Evolutionary conservation across 768 basidiomycete species (phyloP), one percentile per base, ranked within the genome.

Genomic region (Tulasnella sp.): DNA sequence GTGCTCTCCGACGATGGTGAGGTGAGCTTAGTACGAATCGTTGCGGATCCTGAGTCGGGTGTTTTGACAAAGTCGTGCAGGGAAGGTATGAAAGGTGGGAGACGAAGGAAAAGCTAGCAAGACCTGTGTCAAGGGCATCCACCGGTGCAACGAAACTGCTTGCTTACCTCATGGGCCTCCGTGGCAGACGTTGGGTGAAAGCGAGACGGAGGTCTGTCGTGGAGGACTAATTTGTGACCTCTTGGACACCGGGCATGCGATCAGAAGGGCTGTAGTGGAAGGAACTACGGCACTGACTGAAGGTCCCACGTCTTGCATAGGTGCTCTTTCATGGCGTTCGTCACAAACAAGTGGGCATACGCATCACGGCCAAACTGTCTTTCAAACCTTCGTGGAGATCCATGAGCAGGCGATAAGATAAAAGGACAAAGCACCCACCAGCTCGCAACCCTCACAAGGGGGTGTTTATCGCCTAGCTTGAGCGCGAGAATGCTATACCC

Each of bases 261-360:
- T 27, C 12, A 31, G n/a, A 40, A 23, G 11, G 6, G 27, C 49
- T 35, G 23, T 49, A 12, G 35, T 50, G 25, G 19, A 2, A 8
- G 36, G 7, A 54, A 3, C 12, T 35, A 17, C 12, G 12, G 19
- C 3, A 74, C 86, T 43, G 63, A 93, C 92, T 78, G 70, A 7
- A 98, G 71, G 40, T 78, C 69, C 86, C 90, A 97, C 53, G 85
- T 74, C 36, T 77, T 70, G 4, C 77, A 73, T 19, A 99, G 72
- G 60, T 75, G 72, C 39, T 84, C 77, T 52, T 73, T 77, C 87
- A 99, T 92, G 4, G 90, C 89, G 41, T 76, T 69, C 0, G 96
- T 96, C 17, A 99, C 96, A 67, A 96, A 97, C 1, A 99, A 66
- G 64, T 99, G 96, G 0, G 86, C 89, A 66, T 84, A 85, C 0